phyloP scores from a whole-genome alignment of 352 stramenopile genomes.

The Phytopythium aichiense region DNA sequence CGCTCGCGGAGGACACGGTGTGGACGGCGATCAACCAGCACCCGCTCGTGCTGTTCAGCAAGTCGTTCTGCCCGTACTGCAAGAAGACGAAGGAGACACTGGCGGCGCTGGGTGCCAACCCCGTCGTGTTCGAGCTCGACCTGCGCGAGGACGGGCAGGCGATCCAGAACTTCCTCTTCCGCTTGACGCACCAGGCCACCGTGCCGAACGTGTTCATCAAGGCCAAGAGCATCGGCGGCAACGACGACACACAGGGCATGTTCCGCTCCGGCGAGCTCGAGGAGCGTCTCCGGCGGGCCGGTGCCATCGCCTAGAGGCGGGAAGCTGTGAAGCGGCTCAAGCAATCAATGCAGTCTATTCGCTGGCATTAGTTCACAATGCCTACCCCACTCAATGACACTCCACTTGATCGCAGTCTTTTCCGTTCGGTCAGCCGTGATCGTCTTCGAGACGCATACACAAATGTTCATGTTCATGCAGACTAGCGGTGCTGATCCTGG shows the following conservation, averaged over 20 bases:
- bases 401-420: no score
- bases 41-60: constrained; percentile 77
- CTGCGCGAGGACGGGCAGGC: constrained; percentile 80
- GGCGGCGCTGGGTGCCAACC: constrained; percentile 47
- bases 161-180: constrained; percentile 91
- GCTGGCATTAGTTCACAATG: no score
- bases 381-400: no score
- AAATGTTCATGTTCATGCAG: no score
- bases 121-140: constrained; percentile 76
- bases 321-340: no score
- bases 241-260: constrained; percentile 91
- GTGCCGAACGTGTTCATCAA: constrained; percentile 99
- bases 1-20: constrained; percentile 67
- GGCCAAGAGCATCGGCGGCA: constrained; percentile 93
- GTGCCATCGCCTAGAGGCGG: constrained; percentile 37
- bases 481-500: no score
- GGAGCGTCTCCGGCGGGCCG: constrained; percentile 78
- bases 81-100: constrained; percentile 82
- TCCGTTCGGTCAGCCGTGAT: no score
- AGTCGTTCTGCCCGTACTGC: constrained; percentile 86
- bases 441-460: no score
- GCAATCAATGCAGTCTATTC: no score
- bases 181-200: constrained; percentile 92
- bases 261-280: constrained; percentile 86
- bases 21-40: constrained; percentile 69